Evolutionary conservation across 495 filamentous ascomycete genomes (phyloP).

Genomic region (Penicillium canescens): DNA sequence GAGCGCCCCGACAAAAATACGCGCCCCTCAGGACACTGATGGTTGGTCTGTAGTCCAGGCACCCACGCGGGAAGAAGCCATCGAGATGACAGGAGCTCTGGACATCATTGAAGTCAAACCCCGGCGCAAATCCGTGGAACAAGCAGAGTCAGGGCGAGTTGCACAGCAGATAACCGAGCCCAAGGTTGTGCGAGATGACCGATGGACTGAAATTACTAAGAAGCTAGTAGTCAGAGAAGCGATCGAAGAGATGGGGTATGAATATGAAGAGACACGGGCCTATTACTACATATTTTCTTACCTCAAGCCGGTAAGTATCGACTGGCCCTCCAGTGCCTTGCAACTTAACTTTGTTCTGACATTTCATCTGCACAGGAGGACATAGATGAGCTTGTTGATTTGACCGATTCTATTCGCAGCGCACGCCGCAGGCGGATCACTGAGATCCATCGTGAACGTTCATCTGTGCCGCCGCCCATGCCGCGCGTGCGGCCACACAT

Average conservation of each 20-base stretch:
- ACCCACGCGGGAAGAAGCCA: slow-evolving; percentile 10
- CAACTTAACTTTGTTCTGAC: slow-evolving; percentile 3
- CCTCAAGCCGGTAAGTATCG: slow-evolving; percentile 72
- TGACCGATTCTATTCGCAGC: slow-evolving; percentile 79
- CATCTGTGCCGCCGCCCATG: slow-evolving; percentile 18
- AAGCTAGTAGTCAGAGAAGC: slow-evolving; percentile 87
- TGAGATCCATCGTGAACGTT: slow-evolving; percentile 79
- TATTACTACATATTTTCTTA: slow-evolving; percentile 95
- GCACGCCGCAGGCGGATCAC: slow-evolving; percentile 73
- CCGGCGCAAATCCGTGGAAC: slow-evolving; percentile 18
- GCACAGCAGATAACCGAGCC: slow-evolving; percentile 41
- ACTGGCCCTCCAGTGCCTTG: background rate
- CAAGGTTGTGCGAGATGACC: slow-evolving; percentile 55
- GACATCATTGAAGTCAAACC: slow-evolving; percentile 24
- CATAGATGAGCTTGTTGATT: slow-evolving; percentile 74
- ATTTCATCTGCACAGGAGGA: slow-evolving; percentile 64
- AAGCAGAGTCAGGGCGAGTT: slow-evolving; percentile 30
- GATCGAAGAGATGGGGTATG: slow-evolving; percentile 80
- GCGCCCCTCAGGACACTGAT: slow-evolving; percentile 2
- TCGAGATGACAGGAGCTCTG: slow-evolving; percentile 25
- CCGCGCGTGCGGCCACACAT: background rate
- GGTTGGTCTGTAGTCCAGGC: slow-evolving; percentile 27
- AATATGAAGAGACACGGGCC: slow-evolving; percentile 85
- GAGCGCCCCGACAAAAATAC: slow-evolving; percentile 25
- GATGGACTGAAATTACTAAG: slow-evolving; percentile 98